Base-by-base conservation (phyloP, 2,329 filamentous ascomycete genomes). In the Phyllosticta paracitricarpa region DNA sequence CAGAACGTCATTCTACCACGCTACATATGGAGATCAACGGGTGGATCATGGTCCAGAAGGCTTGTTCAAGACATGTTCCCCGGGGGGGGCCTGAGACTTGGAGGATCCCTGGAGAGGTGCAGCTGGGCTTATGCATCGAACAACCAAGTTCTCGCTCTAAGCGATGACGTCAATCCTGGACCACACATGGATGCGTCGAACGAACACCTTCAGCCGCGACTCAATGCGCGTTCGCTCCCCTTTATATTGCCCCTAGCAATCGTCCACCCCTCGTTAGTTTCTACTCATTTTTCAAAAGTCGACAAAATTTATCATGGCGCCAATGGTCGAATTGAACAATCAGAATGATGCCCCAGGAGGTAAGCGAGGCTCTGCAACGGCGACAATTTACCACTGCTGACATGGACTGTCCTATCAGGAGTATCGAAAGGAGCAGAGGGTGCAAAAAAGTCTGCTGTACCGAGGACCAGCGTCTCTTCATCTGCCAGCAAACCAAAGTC, bases 341-440 rank as follows among this genome's bases (percentile, higher is more conserved):
- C 75, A 77, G 65, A 75, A 75, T 61, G 71, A 69, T 63, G 72
- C 71, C 22, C 69, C 77, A 40, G 71, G 77, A 69, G 70, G 76
- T 77, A 67, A 62, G 72, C 64, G 53, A 48, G 8, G 54, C 22
- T 61, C 57, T 60, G 53, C 58, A 14, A 62, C 52, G 57, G 56
- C 55, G 30, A 33, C 40, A 10, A 24, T 59, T 55, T 56, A 63
- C 61, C 64, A 52, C 57, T 57, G 57, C 57, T 54, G 61, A 61
- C 64, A 40, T 62, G 35, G 22, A 25, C 12, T 14, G 48, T 14
- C 6, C 8, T 51, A 74, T 71, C 69, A 51, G 69, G 69, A 59
- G 63, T 72, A 60, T 66, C 63, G 14, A 74, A 73, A 61, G 62
- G 67, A 14, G 68, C 69, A 28, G 62, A 66, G 61, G 63, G 65